A percentile compares a stretch with the other conserved stretches of the same genome.
Evolutionary conservation across 202 grass and related monocot genomes (phyloP).

Genomic region (Schoenoplectus triqueter): DNA sequence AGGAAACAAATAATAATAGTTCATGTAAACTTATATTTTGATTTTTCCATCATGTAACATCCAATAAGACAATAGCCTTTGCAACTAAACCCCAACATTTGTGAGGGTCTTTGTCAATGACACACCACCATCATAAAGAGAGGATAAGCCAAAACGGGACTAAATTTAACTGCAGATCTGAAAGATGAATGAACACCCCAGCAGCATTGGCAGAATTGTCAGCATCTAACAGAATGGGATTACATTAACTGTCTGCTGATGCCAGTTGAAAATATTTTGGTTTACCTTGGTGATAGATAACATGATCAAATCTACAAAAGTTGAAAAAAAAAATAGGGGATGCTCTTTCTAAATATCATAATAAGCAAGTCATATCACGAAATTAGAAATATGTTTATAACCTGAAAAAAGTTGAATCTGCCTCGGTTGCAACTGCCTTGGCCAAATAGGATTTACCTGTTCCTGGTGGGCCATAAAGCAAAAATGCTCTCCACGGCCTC

Average conservation of each 20-base stretch:
- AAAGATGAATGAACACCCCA: neutral
- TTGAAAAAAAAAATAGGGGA: neutral
- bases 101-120: neutral
- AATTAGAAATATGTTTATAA: conserved; percentile 37
- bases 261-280: neutral
- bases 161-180: neutral
- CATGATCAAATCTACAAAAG: conserved; percentile 3
- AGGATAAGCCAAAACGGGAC: neutral
- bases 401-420: conserved; percentile 99
- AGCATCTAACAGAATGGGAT: neutral
- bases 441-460: conserved; percentile 99
- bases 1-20: conserved; percentile 11
- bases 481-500: conserved; percentile 99
- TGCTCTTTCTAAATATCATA: neutral
- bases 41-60: conserved; percentile 15
- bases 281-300: neutral
- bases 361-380: neutral
- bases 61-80: neutral
- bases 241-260: neutral
- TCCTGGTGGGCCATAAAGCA: conserved; percentile 97
- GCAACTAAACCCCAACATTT: neutral
- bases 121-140: neutral
- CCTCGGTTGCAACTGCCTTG: conserved; percentile 96
- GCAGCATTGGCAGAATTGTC: neutral
- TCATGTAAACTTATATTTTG: neutral